Evolutionary conservation across 2,329 filamentous ascomycete species (phyloP), one percentile per base, ranked within the genome.

Genomic region (Ophiostoma tasmaniense): DNA sequence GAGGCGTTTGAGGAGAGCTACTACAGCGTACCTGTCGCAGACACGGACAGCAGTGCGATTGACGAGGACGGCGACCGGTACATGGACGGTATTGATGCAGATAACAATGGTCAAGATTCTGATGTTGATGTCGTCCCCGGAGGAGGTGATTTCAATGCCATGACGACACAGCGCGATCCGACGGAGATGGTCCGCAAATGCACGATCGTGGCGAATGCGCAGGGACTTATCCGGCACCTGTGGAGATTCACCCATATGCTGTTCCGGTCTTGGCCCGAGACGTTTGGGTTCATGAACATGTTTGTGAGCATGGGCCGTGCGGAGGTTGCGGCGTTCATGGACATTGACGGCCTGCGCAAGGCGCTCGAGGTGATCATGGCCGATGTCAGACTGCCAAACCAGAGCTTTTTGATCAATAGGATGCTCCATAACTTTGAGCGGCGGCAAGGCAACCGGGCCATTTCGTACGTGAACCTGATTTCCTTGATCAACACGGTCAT

Each of bases 231-330:
- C 37, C 33, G 33, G 14, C 11, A 28, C 28, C 76, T 91, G 3
- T 92, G 87, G 85, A 79, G 83, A 2, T 80, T 78, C n/a, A 87
- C 92, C 69, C 87, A 91, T 70, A 77, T 80, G 2, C 81, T 84
- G 64, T 79, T 87, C 35, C 85, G 88, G 69, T 85, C 90, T 2
- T 95, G 91, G 91, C 85, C 88, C 59, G 90, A 94, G 74, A 89
- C 89, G 70, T 94, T 94, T 75, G 84, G 85, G 14, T 83, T 90
- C n/a, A 81, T 93, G 71, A 75, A 84, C n/a, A 80, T 80, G n/a
- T 89, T 93, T 75, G 86, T 87, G 17, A 81, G 80, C 64, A 77
- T 91, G 68, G 89, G 90, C 0, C 77, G 80, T 2, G 76, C 81
- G 5, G 88, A 92, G 75, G 81, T 84, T 25, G 80, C 81, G 1